Conservation (phyloP, 169 alveolate species). For the Perkinsus olseni region DNA sequence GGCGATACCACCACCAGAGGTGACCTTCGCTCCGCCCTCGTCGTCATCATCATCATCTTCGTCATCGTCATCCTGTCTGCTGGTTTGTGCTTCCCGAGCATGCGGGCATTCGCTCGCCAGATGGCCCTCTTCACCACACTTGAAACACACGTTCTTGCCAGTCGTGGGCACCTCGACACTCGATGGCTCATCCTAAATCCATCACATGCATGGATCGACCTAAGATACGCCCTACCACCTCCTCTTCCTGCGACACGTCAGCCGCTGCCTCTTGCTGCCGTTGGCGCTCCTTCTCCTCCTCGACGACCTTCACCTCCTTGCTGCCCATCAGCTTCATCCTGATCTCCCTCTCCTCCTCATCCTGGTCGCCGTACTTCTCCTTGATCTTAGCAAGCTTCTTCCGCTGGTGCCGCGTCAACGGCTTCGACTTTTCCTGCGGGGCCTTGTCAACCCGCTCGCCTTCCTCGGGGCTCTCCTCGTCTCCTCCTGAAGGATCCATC, state of each 20-base stretch:
- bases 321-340: conserved; percentile 60
- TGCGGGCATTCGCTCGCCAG: neutral
- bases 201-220: no score
- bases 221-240: no score
- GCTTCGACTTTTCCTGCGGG: neutral
- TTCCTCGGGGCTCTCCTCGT: neutral
- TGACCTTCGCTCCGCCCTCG: neutral
- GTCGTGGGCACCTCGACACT: neutral
- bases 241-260: no score
- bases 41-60: neutral
- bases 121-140: neutral
- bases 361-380: conserved; percentile 63
- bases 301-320: conserved; percentile 41
- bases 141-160: neutral
- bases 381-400: conserved; percentile 52
- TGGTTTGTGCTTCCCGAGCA: neutral
- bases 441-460: neutral
- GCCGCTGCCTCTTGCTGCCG: neutral
- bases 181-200: neutral
- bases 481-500: neutral
- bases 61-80: neutral
- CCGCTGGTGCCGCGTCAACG: conserved; percentile 52
- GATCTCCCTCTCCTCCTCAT: conserved; percentile 63
- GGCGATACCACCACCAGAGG: neutral
- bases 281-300: neutral